phyloP scores from a whole-genome alignment of 2,329 filamentous ascomycete genomes.

The Talaromyces sp. region DNA sequence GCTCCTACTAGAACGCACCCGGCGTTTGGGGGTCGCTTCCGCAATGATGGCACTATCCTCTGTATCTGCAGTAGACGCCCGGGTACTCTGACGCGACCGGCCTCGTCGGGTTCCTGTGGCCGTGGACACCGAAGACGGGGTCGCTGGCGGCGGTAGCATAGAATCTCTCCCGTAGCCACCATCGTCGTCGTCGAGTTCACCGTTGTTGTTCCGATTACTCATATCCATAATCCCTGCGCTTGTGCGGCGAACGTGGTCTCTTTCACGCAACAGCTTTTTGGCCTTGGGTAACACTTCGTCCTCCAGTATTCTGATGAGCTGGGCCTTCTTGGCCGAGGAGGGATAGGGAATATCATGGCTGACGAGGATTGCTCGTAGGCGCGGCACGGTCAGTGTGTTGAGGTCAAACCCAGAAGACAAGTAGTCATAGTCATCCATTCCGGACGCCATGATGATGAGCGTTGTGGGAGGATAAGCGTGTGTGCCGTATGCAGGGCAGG shows the following conservation, averaged over 20 bases:
- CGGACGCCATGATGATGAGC: conserved; percentile 25
- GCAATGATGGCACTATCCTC: conserved; percentile 25
- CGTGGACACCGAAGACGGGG: conserved; percentile 45
- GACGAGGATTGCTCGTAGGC: conserved; percentile 84
- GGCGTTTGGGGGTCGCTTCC: conserved; percentile 24
- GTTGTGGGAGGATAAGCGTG: background rate
- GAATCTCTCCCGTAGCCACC: conserved; percentile 48
- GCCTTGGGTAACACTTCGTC: conserved; percentile 73
- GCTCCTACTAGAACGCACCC: conserved; percentile 27
- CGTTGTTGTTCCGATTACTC: conserved; percentile 61
- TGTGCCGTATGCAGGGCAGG: background rate
- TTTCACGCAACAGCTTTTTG: conserved; percentile 67
- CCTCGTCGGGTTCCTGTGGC: conserved; percentile 51
- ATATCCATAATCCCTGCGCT: conserved; percentile 76
- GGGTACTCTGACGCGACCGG: conserved; percentile 49
- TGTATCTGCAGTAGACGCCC: conserved; percentile 34
- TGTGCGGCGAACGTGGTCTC: conserved; percentile 75
- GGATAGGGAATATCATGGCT: conserved; percentile 82
- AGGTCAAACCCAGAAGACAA: conserved; percentile 84
- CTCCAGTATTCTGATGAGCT: conserved; percentile 80
- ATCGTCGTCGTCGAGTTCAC: conserved; percentile 59
- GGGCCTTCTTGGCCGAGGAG: conserved; percentile 82
- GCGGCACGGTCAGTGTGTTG: conserved; percentile 74
- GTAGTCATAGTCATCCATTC: conserved; percentile 67
- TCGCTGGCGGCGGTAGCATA: conserved; percentile 41